Percentiles rank a stretch among this genome's conserved stretches.
Conservation (phyloP, 2,329 filamentous ascomycete species). For the Coniochaeta sp. region DNA sequence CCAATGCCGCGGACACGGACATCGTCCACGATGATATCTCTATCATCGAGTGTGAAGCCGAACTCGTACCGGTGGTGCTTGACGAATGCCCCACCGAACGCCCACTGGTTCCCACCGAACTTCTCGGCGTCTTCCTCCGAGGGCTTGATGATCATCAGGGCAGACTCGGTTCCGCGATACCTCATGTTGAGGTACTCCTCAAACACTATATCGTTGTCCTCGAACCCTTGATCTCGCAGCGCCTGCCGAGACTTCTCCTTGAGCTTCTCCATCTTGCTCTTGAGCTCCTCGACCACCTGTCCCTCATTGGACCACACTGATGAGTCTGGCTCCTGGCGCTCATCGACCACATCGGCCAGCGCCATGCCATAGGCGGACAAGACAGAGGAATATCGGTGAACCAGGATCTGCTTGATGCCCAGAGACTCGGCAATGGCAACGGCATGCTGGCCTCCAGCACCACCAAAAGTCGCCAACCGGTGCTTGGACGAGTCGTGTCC, state of each 20-base stretch:
- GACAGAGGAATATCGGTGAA: conserved; percentile 83
- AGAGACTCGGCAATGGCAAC: conserved; percentile 84
- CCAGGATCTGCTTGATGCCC: conserved; percentile 76
- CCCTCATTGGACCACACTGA: conserved; percentile 53
- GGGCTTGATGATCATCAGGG: conserved; percentile 81
- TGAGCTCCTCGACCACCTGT: conserved; percentile 54
- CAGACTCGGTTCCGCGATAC: conserved; percentile 84
- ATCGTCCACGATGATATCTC: conserved; percentile 86
- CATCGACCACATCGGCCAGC: conserved; percentile 85
- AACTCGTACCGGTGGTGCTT: conserved; percentile 89
- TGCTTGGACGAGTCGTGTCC: conserved; percentile 88
- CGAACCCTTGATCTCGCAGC: conserved; percentile 73
- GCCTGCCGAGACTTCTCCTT: conserved; percentile 65
- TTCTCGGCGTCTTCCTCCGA: conserved; percentile 52
- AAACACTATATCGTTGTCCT: conserved; percentile 66
- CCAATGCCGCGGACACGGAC: conserved; percentile 83
- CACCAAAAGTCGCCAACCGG: conserved; percentile 85
- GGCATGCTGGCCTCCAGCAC: conserved; percentile 85
- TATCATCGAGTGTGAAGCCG: conserved; percentile 76
- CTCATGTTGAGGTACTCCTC: conserved; percentile 94
- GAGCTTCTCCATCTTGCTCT: conserved; percentile 69
- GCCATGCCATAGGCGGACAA: conserved; percentile 91
- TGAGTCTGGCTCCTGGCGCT: conserved; percentile 73
- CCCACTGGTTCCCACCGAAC: conserved; percentile 64
- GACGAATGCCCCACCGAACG: conserved; percentile 77